A percentile compares a stretch with the other conserved stretches of the same genome.
These are phyloP conservation scores for Trifolium subterraneum DNA, from an alignment of 306 rosid species.

Conservation along the genomic window DNA sequence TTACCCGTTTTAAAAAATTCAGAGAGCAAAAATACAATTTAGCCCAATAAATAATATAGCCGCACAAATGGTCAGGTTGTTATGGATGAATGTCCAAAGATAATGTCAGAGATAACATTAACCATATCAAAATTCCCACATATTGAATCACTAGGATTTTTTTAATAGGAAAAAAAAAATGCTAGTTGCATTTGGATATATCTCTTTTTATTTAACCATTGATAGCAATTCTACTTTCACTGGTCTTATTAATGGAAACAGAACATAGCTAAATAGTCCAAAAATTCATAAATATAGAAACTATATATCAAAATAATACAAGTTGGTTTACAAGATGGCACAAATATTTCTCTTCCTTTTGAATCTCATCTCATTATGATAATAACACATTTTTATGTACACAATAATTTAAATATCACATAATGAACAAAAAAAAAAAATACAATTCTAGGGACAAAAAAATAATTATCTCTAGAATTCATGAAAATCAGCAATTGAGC, in stretches of 20 bases:
- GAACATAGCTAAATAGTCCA: slow-evolving; percentile 29
- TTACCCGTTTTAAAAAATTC: no score
- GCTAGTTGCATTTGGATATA: not conserved
- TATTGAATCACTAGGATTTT: slow-evolving; percentile 14
- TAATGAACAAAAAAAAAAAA: slow-evolving; percentile 13
- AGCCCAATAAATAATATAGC: not conserved
- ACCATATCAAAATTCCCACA: slow-evolving; percentile 14
- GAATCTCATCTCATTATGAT: slow-evolving; percentile 21
- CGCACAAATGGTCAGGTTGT: not conserved
- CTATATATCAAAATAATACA: not conserved
- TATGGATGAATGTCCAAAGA: slow-evolving; percentile 24
- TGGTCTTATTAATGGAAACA: slow-evolving; percentile 20
- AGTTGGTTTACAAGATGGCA: no score
- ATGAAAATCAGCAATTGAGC: slow-evolving; percentile 45
- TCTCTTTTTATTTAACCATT: not conserved
- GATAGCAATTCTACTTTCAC: slow-evolving; percentile 2
- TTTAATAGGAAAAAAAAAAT: not conserved
- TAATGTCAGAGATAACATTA: slow-evolving; percentile 33
- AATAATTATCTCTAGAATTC: not conserved
- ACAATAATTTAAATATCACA: slow-evolving; percentile 30
- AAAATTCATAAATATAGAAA: slow-evolving; percentile 1
- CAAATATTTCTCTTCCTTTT: not conserved
- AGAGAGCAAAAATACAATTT: no score
- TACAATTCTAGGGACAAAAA: slow-evolving; percentile 1
- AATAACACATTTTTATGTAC: slow-evolving; percentile 37